Conservation (phyloP, 208 protist species). For the Entamoeba dispar region DNA sequence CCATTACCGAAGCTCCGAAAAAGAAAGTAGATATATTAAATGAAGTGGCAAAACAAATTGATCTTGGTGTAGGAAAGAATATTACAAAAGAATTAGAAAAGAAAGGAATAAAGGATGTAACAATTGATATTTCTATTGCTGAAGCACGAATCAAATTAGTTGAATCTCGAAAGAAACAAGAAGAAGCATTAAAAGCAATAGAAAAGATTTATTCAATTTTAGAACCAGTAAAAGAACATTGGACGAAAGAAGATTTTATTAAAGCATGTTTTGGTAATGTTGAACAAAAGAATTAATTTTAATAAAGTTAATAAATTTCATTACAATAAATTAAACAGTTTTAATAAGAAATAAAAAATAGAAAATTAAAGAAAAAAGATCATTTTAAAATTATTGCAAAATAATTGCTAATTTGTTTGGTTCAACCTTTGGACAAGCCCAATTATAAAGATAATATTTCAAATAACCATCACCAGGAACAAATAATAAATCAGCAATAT, state of each 20-base stretch:
- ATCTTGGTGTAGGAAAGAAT: background rate
- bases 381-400: background rate
- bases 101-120: background rate
- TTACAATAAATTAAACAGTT: too few species aligned
- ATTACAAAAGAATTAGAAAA: background rate
- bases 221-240: background rate
- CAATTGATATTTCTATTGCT: background rate
- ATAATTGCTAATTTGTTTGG: background rate
- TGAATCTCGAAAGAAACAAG: background rate
- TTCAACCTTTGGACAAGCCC: background rate
- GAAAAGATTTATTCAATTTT: background rate
- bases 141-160: background rate
- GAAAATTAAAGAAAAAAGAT: too few species aligned
- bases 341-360: too few species aligned
- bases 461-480: background rate
- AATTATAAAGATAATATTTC: slow-evolving; percentile 2
- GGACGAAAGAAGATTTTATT: background rate
- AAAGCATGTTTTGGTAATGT: background rate
- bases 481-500: background rate
- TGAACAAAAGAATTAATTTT: too few species aligned
- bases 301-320: too few species aligned
- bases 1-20: background rate
- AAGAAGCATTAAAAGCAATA: background rate
- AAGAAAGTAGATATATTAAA: background rate
- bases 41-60: background rate